Percentiles rank a stretch among this genome's conserved stretches.
Evolutionary conservation across 2,329 filamentous ascomycete species (phyloP).

Genomic region (Aspergillus hortae): DNA sequence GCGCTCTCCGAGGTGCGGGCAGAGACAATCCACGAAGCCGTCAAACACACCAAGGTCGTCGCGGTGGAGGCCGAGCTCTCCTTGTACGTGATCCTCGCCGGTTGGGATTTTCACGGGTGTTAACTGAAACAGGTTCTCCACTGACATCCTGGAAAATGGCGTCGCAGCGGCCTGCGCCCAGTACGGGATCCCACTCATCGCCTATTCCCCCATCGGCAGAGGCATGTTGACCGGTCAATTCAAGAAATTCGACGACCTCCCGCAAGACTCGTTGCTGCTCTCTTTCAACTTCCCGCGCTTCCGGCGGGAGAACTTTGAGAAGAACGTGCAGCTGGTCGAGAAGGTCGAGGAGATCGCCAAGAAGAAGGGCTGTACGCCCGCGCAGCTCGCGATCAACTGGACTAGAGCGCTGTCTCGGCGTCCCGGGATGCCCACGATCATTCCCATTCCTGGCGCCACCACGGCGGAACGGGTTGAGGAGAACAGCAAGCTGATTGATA

Average conservation of each 20-base stretch:
- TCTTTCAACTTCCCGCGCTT: constrained; percentile 54
- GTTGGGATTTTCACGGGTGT: not conserved
- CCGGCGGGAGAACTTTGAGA: constrained; percentile 58
- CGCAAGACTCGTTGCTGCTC: constrained; percentile 43
- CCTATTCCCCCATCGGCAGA: constrained; percentile 68
- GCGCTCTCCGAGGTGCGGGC: constrained; percentile 7
- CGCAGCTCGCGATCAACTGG: constrained; percentile 67
- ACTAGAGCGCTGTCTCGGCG: constrained; percentile 48
- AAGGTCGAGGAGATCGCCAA: constrained; percentile 57
- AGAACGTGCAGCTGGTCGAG: constrained; percentile 61
- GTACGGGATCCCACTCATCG: constrained; percentile 64
- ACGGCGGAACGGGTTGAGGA: constrained; percentile 24
- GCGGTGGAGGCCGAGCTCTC: constrained; percentile 8
- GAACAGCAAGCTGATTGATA: constrained; percentile 23
- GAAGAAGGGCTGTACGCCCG: constrained; percentile 57
- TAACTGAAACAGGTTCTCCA: constrained; percentile 3
- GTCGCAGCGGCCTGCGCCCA: constrained; percentile 57
- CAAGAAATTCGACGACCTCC: constrained; percentile 53
- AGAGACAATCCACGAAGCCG: constrained; percentile 6
- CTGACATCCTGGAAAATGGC: constrained; percentile 21
- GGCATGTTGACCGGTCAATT: constrained; percentile 55
- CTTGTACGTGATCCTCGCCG: not conserved
- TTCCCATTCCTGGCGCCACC: constrained; percentile 31
- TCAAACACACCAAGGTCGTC: constrained; percentile 3
- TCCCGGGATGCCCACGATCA: constrained; percentile 48